Conservation (phyloP, 139 green algal genomes). For the Closterium sp. region DNA sequence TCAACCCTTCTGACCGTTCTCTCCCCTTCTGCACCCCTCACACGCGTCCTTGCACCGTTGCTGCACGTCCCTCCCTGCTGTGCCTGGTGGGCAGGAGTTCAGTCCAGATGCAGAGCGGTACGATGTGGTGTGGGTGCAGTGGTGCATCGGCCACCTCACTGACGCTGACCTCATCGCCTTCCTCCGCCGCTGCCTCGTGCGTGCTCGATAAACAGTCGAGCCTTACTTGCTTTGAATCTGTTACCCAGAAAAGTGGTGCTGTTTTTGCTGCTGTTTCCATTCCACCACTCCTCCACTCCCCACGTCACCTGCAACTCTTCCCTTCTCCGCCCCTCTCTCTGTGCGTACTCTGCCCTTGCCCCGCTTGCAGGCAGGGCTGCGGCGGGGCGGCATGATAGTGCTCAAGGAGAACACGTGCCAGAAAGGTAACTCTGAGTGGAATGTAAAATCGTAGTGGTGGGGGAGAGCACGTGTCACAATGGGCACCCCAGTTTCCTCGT, state of each 20-base stretch:
- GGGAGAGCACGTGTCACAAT: too few species aligned
- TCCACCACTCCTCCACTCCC: not conserved
- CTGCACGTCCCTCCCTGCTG: not conserved
- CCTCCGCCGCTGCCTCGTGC: slow-evolving; percentile 63
- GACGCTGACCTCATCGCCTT: slow-evolving; percentile 81
- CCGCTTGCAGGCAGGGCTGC: slow-evolving; percentile 41
- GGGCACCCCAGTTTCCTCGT: too few species aligned
- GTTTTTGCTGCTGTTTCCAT: not conserved
- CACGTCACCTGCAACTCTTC: not conserved
- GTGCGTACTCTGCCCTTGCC: not conserved
- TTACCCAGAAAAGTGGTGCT: not conserved
- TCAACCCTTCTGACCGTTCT: slow-evolving; percentile 18
- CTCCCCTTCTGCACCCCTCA: not conserved
- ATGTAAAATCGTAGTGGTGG: too few species aligned
- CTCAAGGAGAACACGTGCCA: slow-evolving; percentile 91
- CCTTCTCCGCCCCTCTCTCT: not conserved
- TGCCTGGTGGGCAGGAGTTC: slow-evolving; percentile 45
- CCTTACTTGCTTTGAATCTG: not conserved
- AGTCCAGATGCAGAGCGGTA: slow-evolving; percentile 64
- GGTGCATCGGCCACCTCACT: slow-evolving; percentile 88
- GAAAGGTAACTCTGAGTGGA: slow-evolving; percentile 48
- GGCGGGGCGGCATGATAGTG: slow-evolving; percentile 81
- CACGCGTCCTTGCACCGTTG: not conserved
- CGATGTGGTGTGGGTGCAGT: slow-evolving; percentile 82
- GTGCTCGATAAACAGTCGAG: not conserved